Evolutionary conservation across 1,139 yeast species (phyloP), one percentile per base, ranked within the genome.

Genomic region (Pichia sp.): DNA sequence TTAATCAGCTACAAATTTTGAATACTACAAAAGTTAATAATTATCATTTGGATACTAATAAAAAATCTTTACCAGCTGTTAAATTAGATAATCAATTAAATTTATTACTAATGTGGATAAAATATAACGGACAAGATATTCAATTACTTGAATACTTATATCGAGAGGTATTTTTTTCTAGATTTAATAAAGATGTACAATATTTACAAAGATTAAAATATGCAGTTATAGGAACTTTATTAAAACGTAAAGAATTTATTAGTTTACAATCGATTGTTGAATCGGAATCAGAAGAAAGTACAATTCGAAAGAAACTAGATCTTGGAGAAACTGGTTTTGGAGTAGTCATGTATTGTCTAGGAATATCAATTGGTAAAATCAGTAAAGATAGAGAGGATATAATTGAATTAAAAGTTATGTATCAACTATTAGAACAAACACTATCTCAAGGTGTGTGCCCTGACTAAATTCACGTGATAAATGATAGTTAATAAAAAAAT

Each of bases 61-160:
- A 16, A 16, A 16, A 16, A 16, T 16, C 16, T 16, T 16, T 16
- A 16, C 16, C 16, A 16, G 23, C 10, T 20, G 28, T 33, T 7
- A 33, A 24, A 9, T 5, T 32, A 9, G 26, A 32, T 23, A 32
- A 32, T 6, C 10, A 22, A 7, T 22, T 25, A 12, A 33, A 5
- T 3, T 11, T 33, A 12, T 4, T 33, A 20, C 32, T 60, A n/a
- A 48, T 51, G 35, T 49, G 60, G 45, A 51, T 67, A 16, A 55
- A 60, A 33, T 55, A 53, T 23, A 37, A 29, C 37, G 67, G 69
- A 0, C 59, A 66, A 2, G 61, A 60, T 30, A 42, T 56, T 3
- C 44, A 52, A 7, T 40, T 60, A 3, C 48, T 62, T 6, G 61
- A 56, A 35, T 64, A 59, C 33, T 54, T 55, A 25, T 65, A 61